A percentile compares a stretch with the other conserved stretches of the same genome.
phyloP scores from a whole-genome alignment of 2,329 filamentous ascomycete species.

The Blumeria graminis region DNA sequence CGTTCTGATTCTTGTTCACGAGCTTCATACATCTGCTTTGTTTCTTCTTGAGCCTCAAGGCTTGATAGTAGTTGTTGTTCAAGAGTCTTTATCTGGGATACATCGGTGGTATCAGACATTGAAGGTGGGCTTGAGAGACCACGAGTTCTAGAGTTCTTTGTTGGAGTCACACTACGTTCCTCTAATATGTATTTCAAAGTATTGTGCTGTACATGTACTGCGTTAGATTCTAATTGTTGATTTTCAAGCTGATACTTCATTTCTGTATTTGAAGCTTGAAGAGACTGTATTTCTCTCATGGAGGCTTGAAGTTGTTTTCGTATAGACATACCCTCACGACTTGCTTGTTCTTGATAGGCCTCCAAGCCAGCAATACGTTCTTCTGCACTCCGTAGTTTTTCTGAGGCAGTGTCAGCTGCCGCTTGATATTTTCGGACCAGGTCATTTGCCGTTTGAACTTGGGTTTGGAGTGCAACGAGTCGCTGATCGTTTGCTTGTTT shows the following conservation, averaged over 20 bases:
- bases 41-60: slow-evolving; percentile 62
- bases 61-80: slow-evolving; percentile 68
- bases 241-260: slow-evolving; percentile 61
- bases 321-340: slow-evolving; percentile 72
- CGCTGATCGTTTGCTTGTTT: slow-evolving; percentile 34
- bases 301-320: slow-evolving; percentile 72
- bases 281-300: slow-evolving; percentile 59
- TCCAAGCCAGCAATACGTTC: slow-evolving; percentile 92
- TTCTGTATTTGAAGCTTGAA: slow-evolving; percentile 60
- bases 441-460: slow-evolving; percentile 52
- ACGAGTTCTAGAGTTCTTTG: slow-evolving; percentile 45
- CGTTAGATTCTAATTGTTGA: slow-evolving; percentile 84
- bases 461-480: slow-evolving; percentile 48
- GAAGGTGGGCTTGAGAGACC: slow-evolving; percentile 50
- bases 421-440: slow-evolving; percentile 74
- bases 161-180: slow-evolving; percentile 68
- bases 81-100: slow-evolving; percentile 55
- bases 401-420: slow-evolving; percentile 65
- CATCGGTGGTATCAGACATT: slow-evolving; percentile 54
- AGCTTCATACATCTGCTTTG: slow-evolving; percentile 50
- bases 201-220: slow-evolving; percentile 72
- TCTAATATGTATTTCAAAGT: slow-evolving; percentile 80
- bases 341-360: slow-evolving; percentile 91
- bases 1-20: slow-evolving; percentile 73
- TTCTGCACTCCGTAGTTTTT: slow-evolving; percentile 77